These are phyloP conservation scores for Taphrina betulina DNA, from an alignment of 1,139 yeast genomes.

Conservation along the genomic window DNA sequence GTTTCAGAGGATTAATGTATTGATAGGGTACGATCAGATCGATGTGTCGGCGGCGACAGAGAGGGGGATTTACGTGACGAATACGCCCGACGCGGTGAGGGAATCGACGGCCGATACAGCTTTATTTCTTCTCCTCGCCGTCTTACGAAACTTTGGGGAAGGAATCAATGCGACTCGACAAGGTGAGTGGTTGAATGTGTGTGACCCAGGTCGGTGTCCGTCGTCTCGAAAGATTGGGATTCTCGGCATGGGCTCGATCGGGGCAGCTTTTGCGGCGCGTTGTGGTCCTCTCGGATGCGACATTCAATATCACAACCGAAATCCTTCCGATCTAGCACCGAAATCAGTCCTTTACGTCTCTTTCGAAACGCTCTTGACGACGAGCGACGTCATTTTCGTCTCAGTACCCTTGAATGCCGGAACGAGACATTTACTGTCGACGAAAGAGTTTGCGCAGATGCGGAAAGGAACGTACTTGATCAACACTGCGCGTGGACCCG, in stretches of 20 bases:
- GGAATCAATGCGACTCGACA: not conserved
- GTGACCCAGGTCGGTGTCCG: constrained; percentile 53
- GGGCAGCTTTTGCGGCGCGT: constrained; percentile 59
- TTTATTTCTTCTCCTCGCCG: constrained; percentile 61
- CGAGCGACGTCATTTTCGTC: constrained; percentile 60
- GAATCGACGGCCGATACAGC: constrained; percentile 86
- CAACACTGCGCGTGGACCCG: constrained; percentile 73
- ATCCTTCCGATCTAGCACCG: constrained; percentile 52
- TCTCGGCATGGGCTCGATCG: constrained; percentile 76
- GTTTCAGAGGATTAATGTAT: too few relatives aligned
- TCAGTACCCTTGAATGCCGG: constrained; percentile 61
- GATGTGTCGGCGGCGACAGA: constrained; percentile 55
- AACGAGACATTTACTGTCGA: constrained; percentile 60
- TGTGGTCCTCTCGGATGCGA: constrained; percentile 65
- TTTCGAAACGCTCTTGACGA: constrained; percentile 56
- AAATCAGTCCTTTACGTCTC: constrained; percentile 55
- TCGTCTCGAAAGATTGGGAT: constrained; percentile 55
- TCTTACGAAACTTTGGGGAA: constrained; percentile 50
- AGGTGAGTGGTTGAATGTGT: constrained; percentile 44
- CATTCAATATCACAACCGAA: constrained; percentile 56
- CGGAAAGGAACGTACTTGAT: constrained; percentile 63
- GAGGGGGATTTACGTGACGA: constrained; percentile 62
- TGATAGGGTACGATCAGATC: constrained; percentile 60
- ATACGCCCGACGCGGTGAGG: constrained; percentile 71
- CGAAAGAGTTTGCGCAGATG: constrained; percentile 55